Conservation (phyloP, 306 rosid genomes). For the Morella rubra region DNA sequence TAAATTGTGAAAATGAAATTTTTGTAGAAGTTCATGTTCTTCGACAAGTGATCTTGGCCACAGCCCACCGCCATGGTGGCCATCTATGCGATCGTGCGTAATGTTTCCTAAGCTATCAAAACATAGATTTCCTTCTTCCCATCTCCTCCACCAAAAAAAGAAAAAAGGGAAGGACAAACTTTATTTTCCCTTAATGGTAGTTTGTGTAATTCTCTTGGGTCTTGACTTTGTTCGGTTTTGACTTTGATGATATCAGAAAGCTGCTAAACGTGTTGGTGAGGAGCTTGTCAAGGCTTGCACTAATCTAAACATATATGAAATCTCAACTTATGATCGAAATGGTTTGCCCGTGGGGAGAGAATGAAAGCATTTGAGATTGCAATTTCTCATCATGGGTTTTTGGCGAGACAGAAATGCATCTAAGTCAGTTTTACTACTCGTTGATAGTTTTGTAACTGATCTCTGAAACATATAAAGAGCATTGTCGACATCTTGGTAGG, state of each 20-base stretch:
- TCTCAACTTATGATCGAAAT: constrained; percentile 75
- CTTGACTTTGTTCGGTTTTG: constrained; percentile 8
- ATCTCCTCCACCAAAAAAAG: too few relatives aligned
- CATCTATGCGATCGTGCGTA: background rate
- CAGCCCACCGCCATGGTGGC: background rate
- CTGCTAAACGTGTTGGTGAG: constrained; percentile 78
- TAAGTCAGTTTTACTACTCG: background rate
- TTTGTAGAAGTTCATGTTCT: background rate
- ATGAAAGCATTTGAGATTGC: constrained; percentile 74
- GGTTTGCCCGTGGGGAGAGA: constrained; percentile 64
- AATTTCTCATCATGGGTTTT: constrained; percentile 64
- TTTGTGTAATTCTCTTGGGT: background rate
- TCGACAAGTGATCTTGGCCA: background rate
- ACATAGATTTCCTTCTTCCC: too few relatives aligned
- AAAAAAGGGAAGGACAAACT: background rate
- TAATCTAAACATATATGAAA: constrained; percentile 62
- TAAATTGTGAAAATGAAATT: background rate
- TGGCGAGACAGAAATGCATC: constrained; percentile 45
- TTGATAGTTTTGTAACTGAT: background rate
- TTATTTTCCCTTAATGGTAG: background rate
- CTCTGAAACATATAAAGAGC: background rate
- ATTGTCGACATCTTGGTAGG: too few relatives aligned
- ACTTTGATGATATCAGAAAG: constrained; percentile 47
- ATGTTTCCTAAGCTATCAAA: background rate
- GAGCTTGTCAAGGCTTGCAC: constrained; percentile 67